Conservation (phyloP, 2,329 filamentous ascomycete species). For the Pseudogymnoascus pannorum region DNA sequence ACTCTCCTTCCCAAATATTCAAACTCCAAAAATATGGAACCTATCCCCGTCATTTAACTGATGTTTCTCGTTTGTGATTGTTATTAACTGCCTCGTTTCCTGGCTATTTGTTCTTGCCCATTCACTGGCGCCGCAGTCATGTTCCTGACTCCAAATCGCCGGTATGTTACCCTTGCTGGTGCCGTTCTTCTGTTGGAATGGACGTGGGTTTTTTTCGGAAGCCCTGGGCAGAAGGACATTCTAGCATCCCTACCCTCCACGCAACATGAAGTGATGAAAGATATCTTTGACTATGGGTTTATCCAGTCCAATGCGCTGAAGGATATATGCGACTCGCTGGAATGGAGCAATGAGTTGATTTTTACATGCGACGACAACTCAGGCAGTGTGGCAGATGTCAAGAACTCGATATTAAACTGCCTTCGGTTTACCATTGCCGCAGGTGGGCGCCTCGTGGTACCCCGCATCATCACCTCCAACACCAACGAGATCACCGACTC, state of each 20-base stretch:
- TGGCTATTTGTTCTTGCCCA: neutral
- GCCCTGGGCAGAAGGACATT: slow-evolving; percentile 10
- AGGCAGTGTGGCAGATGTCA: slow-evolving; percentile 34
- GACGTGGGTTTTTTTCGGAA: slow-evolving; percentile 19
- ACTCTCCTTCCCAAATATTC: neutral
- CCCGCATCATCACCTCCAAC: slow-evolving; percentile 31
- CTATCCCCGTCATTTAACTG: neutral
- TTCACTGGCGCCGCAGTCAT: neutral
- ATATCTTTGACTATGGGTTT: slow-evolving; percentile 31
- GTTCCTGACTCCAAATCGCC: slow-evolving; percentile 13
- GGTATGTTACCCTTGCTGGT: slow-evolving; percentile 16
- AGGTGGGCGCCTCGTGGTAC: slow-evolving; percentile 31
- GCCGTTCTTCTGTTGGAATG: slow-evolving; percentile 15
- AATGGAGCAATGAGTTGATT: slow-evolving; percentile 30
- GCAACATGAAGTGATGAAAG: slow-evolving; percentile 1
- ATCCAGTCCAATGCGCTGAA: slow-evolving; percentile 31
- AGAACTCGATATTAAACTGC: slow-evolving; percentile 36
- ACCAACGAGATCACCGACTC: slow-evolving; percentile 18
- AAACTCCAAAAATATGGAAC: neutral
- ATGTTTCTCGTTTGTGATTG: neutral
- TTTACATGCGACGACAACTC: slow-evolving; percentile 35
- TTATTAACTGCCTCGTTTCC: neutral
- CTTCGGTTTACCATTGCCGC: slow-evolving; percentile 34
- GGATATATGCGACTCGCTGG: slow-evolving; percentile 27
- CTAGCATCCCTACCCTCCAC: neutral